Conservation (phyloP, 805 yeast genomes). For the Schizosaccharomyces lindneri region DNA sequence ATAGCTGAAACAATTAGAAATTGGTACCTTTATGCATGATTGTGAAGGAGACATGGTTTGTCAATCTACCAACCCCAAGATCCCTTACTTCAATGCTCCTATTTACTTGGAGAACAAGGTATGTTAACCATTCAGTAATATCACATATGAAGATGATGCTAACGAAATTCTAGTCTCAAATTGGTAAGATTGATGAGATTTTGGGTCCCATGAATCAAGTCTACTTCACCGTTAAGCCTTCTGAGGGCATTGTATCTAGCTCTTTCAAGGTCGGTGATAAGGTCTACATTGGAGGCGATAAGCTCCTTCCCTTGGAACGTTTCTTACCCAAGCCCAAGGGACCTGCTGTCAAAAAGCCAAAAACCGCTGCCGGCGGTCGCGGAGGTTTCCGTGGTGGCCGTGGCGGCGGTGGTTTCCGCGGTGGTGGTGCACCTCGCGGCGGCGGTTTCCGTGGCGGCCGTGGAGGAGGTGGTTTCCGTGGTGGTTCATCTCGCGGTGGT, state of each 20-base stretch:
- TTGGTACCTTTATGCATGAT: slow-evolving; percentile 78
- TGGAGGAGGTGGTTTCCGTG: slow-evolving; percentile 10
- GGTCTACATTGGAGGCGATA: slow-evolving; percentile 85
- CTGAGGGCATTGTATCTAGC: slow-evolving; percentile 84
- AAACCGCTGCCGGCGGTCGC: slow-evolving; percentile 15
- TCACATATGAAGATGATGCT: not conserved
- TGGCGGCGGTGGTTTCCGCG: slow-evolving; percentile 9
- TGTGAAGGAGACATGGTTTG: slow-evolving; percentile 96
- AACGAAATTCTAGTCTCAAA: slow-evolving; percentile 26
- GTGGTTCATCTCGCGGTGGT: slow-evolving; percentile 12
- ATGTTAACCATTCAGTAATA: not conserved
- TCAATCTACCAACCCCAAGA: slow-evolving; percentile 75
- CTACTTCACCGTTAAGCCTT: slow-evolving; percentile 86
- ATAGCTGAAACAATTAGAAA: not conserved
- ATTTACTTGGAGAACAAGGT: slow-evolving; percentile 75
- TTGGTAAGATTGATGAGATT: slow-evolving; percentile 95
- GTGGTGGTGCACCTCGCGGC: slow-evolving; percentile 7
- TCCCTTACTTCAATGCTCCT: slow-evolving; percentile 97
- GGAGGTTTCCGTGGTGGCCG: slow-evolving; percentile 19
- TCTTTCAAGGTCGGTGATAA: slow-evolving; percentile 91
- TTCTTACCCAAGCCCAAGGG: slow-evolving; percentile 89
- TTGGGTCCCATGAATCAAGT: slow-evolving; percentile 94
- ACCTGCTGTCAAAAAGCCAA: slow-evolving; percentile 27
- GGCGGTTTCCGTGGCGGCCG: slow-evolving; percentile 10
- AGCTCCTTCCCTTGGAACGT: slow-evolving; percentile 80